These are phyloP conservation scores for Phragmites australis DNA, from an alignment of 176 grass and related monocot species.

Conservation along the genomic window DNA sequence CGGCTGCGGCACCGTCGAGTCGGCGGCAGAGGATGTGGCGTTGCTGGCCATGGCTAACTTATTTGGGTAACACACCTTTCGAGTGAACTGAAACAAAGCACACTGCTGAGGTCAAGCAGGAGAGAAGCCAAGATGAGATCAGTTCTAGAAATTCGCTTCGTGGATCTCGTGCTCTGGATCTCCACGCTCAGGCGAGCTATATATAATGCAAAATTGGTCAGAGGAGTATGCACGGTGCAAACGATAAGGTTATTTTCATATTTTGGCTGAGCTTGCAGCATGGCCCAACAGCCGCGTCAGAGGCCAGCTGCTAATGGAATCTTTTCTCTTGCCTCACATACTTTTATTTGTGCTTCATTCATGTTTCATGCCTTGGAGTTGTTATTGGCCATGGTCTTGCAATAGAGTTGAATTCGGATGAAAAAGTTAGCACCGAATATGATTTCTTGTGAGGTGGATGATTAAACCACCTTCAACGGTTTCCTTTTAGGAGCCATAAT, in stretches of 20 bases:
- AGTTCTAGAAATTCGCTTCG: not conserved
- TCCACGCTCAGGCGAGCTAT: not conserved
- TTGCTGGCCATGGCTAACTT: constrained; percentile 2
- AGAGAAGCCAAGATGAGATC: no score
- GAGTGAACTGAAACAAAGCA: not conserved
- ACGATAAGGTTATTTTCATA: not conserved
- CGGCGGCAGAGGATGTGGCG: not conserved
- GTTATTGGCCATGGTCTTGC: not conserved
- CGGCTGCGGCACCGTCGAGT: not conserved
- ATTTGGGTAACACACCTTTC: not conserved
- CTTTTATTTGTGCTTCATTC: not conserved
- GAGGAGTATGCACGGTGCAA: not conserved
- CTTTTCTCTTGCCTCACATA: not conserved
- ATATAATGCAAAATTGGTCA: not conserved
- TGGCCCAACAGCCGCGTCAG: not conserved
- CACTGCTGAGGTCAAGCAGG: no score
- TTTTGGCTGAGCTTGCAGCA: not conserved
- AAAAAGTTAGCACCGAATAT: not conserved
- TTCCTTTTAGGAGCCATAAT: no score
- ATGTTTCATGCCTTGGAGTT: not conserved
- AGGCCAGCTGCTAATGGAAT: no score
- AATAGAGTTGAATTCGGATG: not conserved
- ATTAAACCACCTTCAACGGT: no score
- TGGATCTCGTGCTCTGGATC: not conserved
- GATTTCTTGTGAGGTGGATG: not conserved